Conservation (phyloP, 768 basidiomycete genomes). For the Phaeotremella skinneri region DNA sequence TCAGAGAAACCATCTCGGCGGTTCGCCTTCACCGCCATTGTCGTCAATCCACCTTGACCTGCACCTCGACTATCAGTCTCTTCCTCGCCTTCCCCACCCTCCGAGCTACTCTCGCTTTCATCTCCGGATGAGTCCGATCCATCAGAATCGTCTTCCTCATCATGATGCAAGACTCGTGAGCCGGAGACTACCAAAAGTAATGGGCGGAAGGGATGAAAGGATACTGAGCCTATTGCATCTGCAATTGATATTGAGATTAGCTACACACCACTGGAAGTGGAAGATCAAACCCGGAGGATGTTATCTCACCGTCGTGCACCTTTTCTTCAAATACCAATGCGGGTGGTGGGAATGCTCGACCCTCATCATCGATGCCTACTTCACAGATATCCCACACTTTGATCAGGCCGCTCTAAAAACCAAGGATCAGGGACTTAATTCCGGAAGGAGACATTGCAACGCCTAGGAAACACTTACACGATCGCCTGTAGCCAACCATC, state of each 20-base stretch:
- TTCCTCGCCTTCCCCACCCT: too few relatives aligned
- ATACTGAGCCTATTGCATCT: slow-evolving; percentile 73
- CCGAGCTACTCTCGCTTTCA: too few relatives aligned
- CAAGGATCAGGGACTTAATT: not conserved
- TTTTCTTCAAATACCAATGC: slow-evolving; percentile 55
- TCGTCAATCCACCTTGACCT: too few relatives aligned
- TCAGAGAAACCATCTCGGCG: too few relatives aligned
- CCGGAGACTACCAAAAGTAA: slow-evolving; percentile 68
- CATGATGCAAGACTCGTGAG: slow-evolving; percentile 58
- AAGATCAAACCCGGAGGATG: not conserved
- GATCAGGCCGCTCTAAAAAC: slow-evolving; percentile 61
- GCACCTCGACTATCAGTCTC: too few relatives aligned
- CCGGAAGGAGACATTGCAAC: too few relatives aligned
- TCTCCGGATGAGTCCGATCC: too few relatives aligned
- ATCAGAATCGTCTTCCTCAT: slow-evolving; percentile 27
- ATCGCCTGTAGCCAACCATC: slow-evolving; percentile 65
- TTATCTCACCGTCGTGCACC: slow-evolving; percentile 58
- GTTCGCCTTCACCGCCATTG: too few relatives aligned
- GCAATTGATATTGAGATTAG: slow-evolving; percentile 5
- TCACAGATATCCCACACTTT: slow-evolving; percentile 61
- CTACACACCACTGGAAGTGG: not conserved
- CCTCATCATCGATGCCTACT: not conserved
- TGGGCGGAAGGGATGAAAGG: slow-evolving; percentile 68
- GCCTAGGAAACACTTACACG: too few relatives aligned
- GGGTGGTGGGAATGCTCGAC: slow-evolving; percentile 32